phyloP scores from a whole-genome alignment of 805 yeast species.

The Wickerhamiella sorbophila region DNA sequence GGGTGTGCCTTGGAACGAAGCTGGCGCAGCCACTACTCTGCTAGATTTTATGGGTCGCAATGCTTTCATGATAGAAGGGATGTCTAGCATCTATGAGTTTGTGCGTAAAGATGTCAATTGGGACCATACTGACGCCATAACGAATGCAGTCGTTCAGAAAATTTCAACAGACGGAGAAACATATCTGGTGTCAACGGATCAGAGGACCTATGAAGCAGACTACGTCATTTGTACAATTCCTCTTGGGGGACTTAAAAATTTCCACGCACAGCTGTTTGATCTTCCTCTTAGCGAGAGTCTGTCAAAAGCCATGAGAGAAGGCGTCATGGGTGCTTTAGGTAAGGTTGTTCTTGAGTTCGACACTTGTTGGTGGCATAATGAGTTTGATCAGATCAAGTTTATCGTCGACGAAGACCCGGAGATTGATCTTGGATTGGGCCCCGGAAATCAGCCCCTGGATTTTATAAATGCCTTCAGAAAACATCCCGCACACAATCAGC shows the following conservation, averaged over 20 bases:
- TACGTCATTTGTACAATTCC: constrained; percentile 66
- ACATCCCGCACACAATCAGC: constrained; percentile 15
- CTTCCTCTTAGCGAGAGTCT: constrained; percentile 25
- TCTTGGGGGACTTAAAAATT: constrained; percentile 43
- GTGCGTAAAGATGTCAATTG: constrained; percentile 29
- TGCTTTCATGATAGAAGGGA: constrained; percentile 51
- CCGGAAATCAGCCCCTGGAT: constrained; percentile 47
- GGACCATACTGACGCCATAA: constrained; percentile 23
- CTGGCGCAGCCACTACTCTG: constrained; percentile 56
- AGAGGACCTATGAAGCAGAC: constrained; percentile 31
- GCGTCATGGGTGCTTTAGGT: constrained; percentile 57
- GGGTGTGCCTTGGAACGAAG: constrained; percentile 51
- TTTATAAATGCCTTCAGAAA: constrained; percentile 47
- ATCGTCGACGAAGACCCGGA: constrained; percentile 26
- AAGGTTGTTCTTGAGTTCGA: constrained; percentile 60
- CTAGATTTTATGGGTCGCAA: constrained; percentile 68
- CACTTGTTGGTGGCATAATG: constrained; percentile 43
- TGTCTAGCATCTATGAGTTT: constrained; percentile 37
- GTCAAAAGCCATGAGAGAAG: constrained; percentile 30
- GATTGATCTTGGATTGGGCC: constrained; percentile 14
- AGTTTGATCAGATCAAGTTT: constrained; percentile 35
- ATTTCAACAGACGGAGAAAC: constrained; percentile 23
- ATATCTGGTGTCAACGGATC: constrained; percentile 21
- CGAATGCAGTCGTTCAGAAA: constrained; percentile 31
- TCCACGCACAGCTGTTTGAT: constrained; percentile 12